Evolutionary conservation across 1,139 yeast species (phyloP), one percentile per base, ranked within the genome.

Genomic region (Geotrichum citri-aurantii): DNA sequence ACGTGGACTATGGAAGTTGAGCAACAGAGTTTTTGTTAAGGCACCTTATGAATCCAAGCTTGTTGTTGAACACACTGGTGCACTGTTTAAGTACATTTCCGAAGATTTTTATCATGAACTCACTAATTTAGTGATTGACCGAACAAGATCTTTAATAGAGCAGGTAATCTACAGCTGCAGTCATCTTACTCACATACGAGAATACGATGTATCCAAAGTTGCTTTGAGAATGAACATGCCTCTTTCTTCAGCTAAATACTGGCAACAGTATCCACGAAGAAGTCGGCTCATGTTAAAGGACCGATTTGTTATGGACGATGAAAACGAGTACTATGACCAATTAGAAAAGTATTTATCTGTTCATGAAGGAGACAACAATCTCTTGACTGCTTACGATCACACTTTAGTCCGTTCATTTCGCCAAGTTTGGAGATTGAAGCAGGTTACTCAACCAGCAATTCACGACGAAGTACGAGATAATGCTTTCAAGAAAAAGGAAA

Each of bases 31-130:
- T 11, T 61, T 49, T 44, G 54, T 48, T 21, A 52, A 58, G 12
- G 63, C 64, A 10, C 54, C 54, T 2, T 56, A 52, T 26, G 63
- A 61, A 29, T 52, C 55, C 14, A 51, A 50, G 24, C 31, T 50
- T 42, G 52, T 53, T 37, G 23, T 48, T 21, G 59, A 57, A 14
- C 48, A 48, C 21, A 26, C 48, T 17, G 23, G 29, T 19, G 23
- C 40, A 3, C 29, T 8, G 8, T 42, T 51, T 17, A 26, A 46
- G 2, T 46, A 29, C 23, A 42, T 59, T n/a, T 48, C 40, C 6
- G 48, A 24, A 12, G 50, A 49, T 10, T 23, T 49, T n/a, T 12
- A 46, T 21, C 50, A 52, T 14, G 58, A 57, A 33, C 24, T 56
- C 3, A 52, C 50, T 33, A 40, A 51, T 19, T 51, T 49, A 26